Evolutionary conservation across 2,329 filamentous ascomycete genomes (phyloP), one percentile per base, ranked within the genome.

Genomic region (Verticillium nonalfalfae): DNA sequence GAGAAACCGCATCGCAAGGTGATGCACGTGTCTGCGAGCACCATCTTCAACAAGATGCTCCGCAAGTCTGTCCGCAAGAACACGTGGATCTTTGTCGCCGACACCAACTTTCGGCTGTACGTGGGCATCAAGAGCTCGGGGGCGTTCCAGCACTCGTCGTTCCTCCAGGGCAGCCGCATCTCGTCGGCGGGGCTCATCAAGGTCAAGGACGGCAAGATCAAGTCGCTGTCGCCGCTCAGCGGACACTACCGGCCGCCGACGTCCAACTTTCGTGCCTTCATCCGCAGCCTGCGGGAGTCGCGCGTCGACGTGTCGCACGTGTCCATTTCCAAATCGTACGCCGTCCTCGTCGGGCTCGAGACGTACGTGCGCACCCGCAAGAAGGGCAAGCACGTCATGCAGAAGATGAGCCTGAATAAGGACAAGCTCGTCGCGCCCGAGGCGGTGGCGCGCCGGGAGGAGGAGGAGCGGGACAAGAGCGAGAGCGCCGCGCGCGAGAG

Each of bases 31-130:
- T 90, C 85, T 5, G 85, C 89, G 1, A 85, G 88, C 0, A 88
- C 89, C 1, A 81, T 96, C 3, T 84, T 94, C 72, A 91, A 95
- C 73, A 89, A 90, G 65, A 79, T 96, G 6, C 80, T 95, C 15
- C 85, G 90, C 63, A 89, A 91, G 65, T 88, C 90, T 0, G 90
- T 93, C 45, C 90, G 88, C 73, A 92, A 92, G 65, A 93, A 94
- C 69, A 95, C 90, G 4, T 97, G 93, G 93, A 96, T 97, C 66
- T 97, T 96, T 69, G 93, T 93, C 7, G 89, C 90, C 31, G 93
- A 97, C 74, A 94, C 91, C 1, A 89, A 85, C 1, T 95, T 93
- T 72, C 86, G 90, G 1, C 79, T 97, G 0, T 97, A 96, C 72
- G 86, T 97, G 38, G 93, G 93, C 57, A 95, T 97, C 78, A 97